phyloP scores from a whole-genome alignment of 2,329 filamentous ascomycete genomes.

The Blastomyces gilchristii region DNA sequence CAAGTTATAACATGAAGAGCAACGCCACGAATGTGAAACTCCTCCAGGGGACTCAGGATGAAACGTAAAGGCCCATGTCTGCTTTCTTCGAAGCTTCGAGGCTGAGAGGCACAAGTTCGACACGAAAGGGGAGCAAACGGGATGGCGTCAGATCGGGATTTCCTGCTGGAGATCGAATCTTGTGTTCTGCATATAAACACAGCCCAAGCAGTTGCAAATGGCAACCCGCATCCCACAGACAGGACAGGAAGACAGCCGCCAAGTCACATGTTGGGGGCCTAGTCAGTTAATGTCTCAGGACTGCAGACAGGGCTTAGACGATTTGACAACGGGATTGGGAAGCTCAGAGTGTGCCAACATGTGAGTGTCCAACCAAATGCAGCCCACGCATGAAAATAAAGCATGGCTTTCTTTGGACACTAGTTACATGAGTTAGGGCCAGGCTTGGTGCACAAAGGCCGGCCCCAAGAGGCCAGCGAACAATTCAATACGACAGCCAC shows the following conservation, averaged over 20 bases:
- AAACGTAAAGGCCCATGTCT: background rate
- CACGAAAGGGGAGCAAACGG: background rate
- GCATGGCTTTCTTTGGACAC: background rate
- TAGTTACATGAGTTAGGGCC: background rate
- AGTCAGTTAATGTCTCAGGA: background rate
- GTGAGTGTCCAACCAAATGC: background rate
- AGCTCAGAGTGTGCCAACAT: background rate
- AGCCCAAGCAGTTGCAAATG: background rate
- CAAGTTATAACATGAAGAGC: background rate
- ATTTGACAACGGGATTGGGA: too few relatives aligned
- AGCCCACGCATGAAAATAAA: background rate
- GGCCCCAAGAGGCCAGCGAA: background rate
- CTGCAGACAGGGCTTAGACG: background rate
- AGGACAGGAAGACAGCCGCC: background rate
- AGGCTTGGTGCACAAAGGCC: background rate
- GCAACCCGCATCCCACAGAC: background rate
- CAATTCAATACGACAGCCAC: background rate
- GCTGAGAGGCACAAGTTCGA: background rate
- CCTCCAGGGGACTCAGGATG: background rate
- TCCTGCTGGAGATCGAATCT: background rate
- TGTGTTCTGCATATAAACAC: background rate
- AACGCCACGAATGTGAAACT: background rate
- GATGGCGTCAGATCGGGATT: constrained; percentile 3
- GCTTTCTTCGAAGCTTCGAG: background rate
- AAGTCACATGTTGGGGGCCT: constrained; percentile 3